A percentile compares a stretch with the other conserved stretches of the same genome.
Conservation (phyloP, 2,329 filamentous ascomycete species). For the Fusarium cicatricum region DNA sequence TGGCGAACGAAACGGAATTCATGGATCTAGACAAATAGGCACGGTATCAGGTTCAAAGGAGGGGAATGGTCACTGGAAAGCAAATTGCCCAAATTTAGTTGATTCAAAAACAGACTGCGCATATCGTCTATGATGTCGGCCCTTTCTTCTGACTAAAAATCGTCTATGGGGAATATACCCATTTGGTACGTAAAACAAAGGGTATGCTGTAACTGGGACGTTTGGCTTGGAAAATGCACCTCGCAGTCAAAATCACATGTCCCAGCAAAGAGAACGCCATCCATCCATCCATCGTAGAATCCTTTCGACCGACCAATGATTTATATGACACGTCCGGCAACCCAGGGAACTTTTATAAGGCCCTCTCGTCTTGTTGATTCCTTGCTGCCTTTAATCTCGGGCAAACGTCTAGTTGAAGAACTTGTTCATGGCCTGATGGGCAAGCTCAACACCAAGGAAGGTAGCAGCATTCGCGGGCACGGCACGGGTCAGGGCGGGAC, state of each 20-base stretch:
- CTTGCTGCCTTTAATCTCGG: background rate
- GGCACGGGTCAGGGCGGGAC: slow-evolving; percentile 88
- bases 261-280: slow-evolving; percentile 30
- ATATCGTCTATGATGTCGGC: slow-evolving; percentile 12
- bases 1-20: slow-evolving; percentile 20
- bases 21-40: slow-evolving; percentile 2
- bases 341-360: slow-evolving; percentile 15
- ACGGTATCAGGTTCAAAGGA: background rate
- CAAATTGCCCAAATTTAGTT: slow-evolving; percentile 24
- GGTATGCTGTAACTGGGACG: background rate
- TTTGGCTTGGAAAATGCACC: slow-evolving; percentile 6
- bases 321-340: slow-evolving; percentile 8
- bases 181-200: slow-evolving; percentile 1
- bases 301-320: slow-evolving; percentile 2
- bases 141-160: background rate
- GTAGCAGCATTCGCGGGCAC: slow-evolving; percentile 97
- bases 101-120: slow-evolving; percentile 8
- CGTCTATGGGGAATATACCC: slow-evolving; percentile 26
- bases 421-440: slow-evolving; percentile 84
- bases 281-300: slow-evolving; percentile 18
- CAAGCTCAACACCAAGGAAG: slow-evolving; percentile 86
- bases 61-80: slow-evolving; percentile 8
- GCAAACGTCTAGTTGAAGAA: slow-evolving; percentile 61
- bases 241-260: slow-evolving; percentile 16
- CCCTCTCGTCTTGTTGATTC: background rate